phyloP scores from a whole-genome alignment of 1,284 basidiomycete species.

The Tetrapyrgos nigripes region DNA sequence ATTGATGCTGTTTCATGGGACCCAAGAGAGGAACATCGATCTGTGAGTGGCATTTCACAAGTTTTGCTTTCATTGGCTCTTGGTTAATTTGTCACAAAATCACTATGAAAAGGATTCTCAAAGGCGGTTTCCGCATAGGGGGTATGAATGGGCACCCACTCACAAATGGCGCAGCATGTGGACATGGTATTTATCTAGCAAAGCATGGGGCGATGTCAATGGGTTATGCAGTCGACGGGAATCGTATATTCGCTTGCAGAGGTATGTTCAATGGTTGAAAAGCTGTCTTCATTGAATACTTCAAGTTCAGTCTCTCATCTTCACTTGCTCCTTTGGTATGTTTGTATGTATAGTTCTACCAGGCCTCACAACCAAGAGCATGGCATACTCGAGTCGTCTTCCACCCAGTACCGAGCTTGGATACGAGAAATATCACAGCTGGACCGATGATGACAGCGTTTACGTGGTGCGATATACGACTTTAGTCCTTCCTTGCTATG shows the following conservation, averaged over 20 bases:
- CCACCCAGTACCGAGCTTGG: conserved; percentile 3
- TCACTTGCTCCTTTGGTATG: background rate
- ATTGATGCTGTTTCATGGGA: conserved; percentile 22
- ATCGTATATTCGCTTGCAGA: conserved; percentile 21
- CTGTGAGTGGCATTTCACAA: conserved; percentile 10
- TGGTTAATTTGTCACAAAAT: no score
- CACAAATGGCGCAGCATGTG: conserved; percentile 14
- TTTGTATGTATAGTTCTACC: conserved; percentile 14
- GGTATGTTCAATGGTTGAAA: conserved; percentile 19
- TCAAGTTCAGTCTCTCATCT: background rate
- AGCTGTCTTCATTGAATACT: background rate
- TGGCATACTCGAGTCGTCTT: background rate
- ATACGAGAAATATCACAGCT: conserved; percentile 14
- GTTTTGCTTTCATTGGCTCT: background rate
- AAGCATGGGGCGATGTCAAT: conserved; percentile 11
- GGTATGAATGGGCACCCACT: conserved; percentile 16
- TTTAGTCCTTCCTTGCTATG: conserved; percentile 25
- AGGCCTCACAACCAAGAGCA: conserved; percentile 8
- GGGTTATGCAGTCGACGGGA: conserved; percentile 12
- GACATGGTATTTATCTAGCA: conserved; percentile 24
- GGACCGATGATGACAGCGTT: background rate
- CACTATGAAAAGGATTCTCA: conserved; percentile 13
- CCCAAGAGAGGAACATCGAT: conserved; percentile 16
- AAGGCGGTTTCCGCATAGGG: conserved; percentile 21
- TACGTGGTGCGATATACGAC: conserved; percentile 21